Evolutionary conservation across 257 asterid genomes (phyloP), one percentile per base, ranked within the genome.

Genomic region (Gentiana macrophylla): DNA sequence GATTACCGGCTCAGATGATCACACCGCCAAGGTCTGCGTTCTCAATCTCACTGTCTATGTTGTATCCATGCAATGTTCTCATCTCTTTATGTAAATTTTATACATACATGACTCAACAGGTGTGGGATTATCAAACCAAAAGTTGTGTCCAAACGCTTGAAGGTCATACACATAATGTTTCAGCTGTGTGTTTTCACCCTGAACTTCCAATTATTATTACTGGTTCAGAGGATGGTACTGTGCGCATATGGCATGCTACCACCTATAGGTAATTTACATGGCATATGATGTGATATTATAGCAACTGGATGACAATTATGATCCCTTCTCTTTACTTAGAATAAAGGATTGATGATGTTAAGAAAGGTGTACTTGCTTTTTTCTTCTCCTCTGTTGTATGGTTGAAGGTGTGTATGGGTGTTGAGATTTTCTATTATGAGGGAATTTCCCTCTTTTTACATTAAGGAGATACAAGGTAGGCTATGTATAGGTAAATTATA

Each of bases 1-100:
- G 49, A 88, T 92, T 62, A 81, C 97, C 50, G 99, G 99, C 62
- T 92, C 99, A 56, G 99, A 92, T 80, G 99, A 92, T 74, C 95
- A 92, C 66, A 92, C 99, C 41, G 99, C 97, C 67, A 88, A 88
- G 97, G 99, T 92, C 70, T 72, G 61, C 55, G 50, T 54, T 46
- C 6, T 41, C n/a, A 58, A 15, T 49, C 24, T 15, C 12, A 57
- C 53, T 60, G 33, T 55, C 59, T 62, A 52, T 61, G 0, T 5
- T 7, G 2, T 41, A 41, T 51, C 55, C 59, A 49, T 53, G 32
- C 37, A 13, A 49, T n/a, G 15, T 35, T 55, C 59, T 7, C 34
- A 47, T 59, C 49, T 38, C 38, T 57, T 8, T 55, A 49, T 46
- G 60, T 62, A 52, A 52, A 61, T 61, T 59, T 67, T 50, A 15